These are phyloP conservation scores for Penicillium angulare DNA, from an alignment of 495 filamentous ascomycete genomes.

Conservation along the genomic window DNA sequence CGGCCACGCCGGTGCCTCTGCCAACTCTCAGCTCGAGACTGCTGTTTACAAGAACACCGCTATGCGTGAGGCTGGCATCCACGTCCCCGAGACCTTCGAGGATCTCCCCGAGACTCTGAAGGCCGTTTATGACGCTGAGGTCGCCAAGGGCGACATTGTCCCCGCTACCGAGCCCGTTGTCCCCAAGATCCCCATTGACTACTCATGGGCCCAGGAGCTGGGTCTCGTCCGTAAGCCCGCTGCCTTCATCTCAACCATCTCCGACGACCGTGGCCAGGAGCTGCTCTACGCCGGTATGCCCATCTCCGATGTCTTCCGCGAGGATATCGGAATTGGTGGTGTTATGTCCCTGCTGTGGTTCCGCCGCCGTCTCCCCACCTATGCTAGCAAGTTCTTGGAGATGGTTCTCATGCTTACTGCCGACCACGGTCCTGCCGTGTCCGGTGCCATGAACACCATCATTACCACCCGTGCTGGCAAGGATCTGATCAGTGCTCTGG, in stretches of 20 bases:
- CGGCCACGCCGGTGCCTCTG: constrained; percentile 96
- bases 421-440: constrained; percentile 97
- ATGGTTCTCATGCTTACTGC: constrained; percentile 99
- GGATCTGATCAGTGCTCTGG: constrained; percentile 92
- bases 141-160: constrained; percentile 78
- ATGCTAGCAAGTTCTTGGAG: constrained; percentile 98
- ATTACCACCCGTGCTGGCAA: constrained; percentile 99
- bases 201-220: constrained; percentile 98
- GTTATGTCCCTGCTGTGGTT: constrained; percentile 99
- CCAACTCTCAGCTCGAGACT: constrained; percentile 98
- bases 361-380: constrained; percentile 93
- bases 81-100: constrained; percentile 95
- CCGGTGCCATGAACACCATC: constrained; percentile 99
- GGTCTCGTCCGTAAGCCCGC: constrained; percentile 99
- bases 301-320: constrained; percentile 97
- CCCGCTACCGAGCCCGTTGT: constrained; percentile 85
- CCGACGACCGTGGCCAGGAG: constrained; percentile 99
- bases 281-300: constrained; percentile 98
- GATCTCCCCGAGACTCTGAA: constrained; percentile 78
- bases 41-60: constrained; percentile 92
- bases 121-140: constrained; percentile 78
- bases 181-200: constrained; percentile 99
- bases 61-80: constrained; percentile 92
- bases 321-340: constrained; percentile 98
- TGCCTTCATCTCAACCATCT: constrained; percentile 99